These are phyloP conservation scores for Fraxinus velutina DNA, from an alignment of 305 asterid genomes.

Conservation along the genomic window DNA sequence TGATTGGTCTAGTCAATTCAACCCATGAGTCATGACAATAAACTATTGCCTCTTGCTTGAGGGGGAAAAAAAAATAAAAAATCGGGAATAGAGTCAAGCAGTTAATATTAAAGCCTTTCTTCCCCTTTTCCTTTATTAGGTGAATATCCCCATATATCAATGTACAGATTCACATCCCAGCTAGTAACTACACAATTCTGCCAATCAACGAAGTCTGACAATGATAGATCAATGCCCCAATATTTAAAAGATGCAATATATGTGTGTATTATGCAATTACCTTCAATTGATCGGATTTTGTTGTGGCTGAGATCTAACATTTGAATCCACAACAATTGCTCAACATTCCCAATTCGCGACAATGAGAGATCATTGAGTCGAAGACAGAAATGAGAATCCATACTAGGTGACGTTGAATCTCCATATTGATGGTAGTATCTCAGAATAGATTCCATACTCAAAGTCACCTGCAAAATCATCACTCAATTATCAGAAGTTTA, in stretches of 20 bases:
- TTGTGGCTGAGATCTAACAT: conserved; percentile 88
- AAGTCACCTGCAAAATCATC: conserved; percentile 47
- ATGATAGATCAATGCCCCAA: background rate
- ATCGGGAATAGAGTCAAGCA: background rate
- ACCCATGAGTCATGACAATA: background rate
- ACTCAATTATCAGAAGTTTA: conserved; percentile 9
- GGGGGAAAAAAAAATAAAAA: background rate
- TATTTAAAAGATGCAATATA: conserved; percentile 6
- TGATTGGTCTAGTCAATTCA: background rate
- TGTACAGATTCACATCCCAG: background rate
- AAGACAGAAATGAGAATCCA: conserved; percentile 32
- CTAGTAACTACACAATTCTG: background rate
- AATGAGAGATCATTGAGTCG: conserved; percentile 66
- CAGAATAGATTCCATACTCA: conserved; percentile 47
- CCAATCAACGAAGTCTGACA: background rate
- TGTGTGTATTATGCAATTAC: conserved; percentile 32
- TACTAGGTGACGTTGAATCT: conserved; percentile 42
- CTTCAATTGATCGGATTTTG: conserved; percentile 78
- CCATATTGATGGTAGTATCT: conserved; percentile 45
- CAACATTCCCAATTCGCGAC: conserved; percentile 64
- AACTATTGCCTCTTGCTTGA: background rate
- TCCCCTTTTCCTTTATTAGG: background rate
- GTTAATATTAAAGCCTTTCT: background rate
- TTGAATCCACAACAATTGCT: conserved; percentile 80
- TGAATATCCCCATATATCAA: background rate